These are phyloP conservation scores for Azolla pinnata DNA, from an alignment of 75 land plant genomes.

Conservation along the genomic window DNA sequence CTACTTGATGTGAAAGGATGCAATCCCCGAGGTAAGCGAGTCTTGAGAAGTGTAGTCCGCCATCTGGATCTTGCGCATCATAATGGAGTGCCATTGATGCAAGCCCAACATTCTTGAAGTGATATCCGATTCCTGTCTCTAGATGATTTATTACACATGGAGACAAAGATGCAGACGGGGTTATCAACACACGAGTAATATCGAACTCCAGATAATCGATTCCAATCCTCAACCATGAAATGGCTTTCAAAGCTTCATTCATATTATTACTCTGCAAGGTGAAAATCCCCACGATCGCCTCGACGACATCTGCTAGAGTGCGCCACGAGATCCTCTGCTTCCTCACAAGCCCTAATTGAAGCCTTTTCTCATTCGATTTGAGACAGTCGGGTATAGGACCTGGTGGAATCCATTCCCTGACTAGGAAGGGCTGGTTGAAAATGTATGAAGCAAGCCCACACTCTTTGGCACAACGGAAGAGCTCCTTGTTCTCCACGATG, in stretches of 20 bases:
- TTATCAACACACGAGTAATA: too few relatives aligned
- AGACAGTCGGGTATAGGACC: slow-evolving; percentile 7
- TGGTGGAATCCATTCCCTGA: slow-evolving; percentile 24
- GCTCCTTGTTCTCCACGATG: slow-evolving; percentile 14
- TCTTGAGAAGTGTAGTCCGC: neutral
- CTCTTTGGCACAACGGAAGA: slow-evolving; percentile 12
- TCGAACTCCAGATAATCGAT: slow-evolving; percentile 16
- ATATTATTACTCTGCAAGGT: slow-evolving; percentile 10
- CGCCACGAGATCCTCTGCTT: slow-evolving; percentile 18
- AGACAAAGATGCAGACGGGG: too few relatives aligned
- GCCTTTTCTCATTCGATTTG: neutral
- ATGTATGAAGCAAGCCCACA: slow-evolving; percentile 19
- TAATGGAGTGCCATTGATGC: neutral
- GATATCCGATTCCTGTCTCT: slow-evolving; percentile 16
- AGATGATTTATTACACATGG: slow-evolving; percentile 11
- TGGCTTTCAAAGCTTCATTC: slow-evolving; percentile 14
- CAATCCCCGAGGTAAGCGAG: slow-evolving; percentile 13
- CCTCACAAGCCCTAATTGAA: neutral
- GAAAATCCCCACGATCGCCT: slow-evolving; percentile 26
- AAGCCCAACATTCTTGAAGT: slow-evolving; percentile 7
- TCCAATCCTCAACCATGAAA: slow-evolving; percentile 21
- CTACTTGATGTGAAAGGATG: slow-evolving; percentile 3
- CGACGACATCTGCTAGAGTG: slow-evolving; percentile 33
- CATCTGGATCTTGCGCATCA: neutral
- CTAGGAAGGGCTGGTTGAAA: slow-evolving; percentile 14